Percentiles rank a stretch among this genome's conserved stretches.
phyloP scores from a whole-genome alignment of 2,329 filamentous ascomycete species.

The Plenodomus biglobosus region DNA sequence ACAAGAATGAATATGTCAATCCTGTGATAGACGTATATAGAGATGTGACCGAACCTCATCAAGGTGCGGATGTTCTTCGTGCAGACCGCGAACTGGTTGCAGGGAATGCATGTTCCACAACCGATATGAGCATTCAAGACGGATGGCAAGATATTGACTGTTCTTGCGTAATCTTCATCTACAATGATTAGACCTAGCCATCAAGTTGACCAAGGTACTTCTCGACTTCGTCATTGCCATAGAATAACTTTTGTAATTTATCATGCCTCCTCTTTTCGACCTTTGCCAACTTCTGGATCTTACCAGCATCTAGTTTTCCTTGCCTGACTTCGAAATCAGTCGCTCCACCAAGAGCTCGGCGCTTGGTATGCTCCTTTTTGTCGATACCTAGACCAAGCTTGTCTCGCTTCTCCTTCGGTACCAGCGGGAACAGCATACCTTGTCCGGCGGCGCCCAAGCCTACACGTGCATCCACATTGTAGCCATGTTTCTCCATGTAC shows the following conservation, averaged over 20 bases:
- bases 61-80: too few relatives aligned
- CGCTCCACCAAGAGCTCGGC: conserved; percentile 39
- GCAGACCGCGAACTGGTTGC: too few relatives aligned
- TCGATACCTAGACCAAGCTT: conserved; percentile 70
- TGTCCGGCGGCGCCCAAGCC: conserved; percentile 70
- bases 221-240: conserved; percentile 72
- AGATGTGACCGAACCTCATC: too few relatives aligned
- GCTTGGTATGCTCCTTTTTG: conserved; percentile 45
- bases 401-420: conserved; percentile 70
- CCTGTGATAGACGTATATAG: too few relatives aligned
- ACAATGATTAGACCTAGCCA: too few relatives aligned
- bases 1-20: too few relatives aligned
- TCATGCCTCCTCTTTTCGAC: conserved; percentile 65
- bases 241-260: conserved; percentile 70
- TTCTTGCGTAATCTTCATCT: too few relatives aligned
- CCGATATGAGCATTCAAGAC: too few relatives aligned
- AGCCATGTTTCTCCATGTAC: conserved; percentile 67
- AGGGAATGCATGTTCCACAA: too few relatives aligned
- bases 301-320: conserved; percentile 65
- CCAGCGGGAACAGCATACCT: conserved; percentile 76
- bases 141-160: too few relatives aligned
- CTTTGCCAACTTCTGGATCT: conserved; percentile 62
- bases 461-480: conserved; percentile 70
- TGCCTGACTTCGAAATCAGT: conserved; percentile 38
- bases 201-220: conserved; percentile 62